Base-by-base conservation (phyloP, 768 basidiomycete species). In the Phlegmacium glaucopus region DNA sequence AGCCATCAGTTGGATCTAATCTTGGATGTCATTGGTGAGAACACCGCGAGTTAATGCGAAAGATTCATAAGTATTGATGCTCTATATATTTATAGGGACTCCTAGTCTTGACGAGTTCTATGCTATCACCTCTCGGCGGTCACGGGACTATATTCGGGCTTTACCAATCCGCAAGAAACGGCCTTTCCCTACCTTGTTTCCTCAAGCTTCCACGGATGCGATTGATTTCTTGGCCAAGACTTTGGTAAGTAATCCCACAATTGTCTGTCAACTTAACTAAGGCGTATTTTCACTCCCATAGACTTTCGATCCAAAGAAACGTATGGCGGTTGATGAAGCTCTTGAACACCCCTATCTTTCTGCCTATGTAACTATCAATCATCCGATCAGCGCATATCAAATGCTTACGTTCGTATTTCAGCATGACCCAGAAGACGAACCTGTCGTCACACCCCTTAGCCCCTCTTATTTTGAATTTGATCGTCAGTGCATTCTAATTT, bases 401-500 rank as follows among this genome's bases (percentile, higher is more conserved):
- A 35, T 57, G 51, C 16, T 50, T 18, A 45, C 49, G 41, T 17
- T 50, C 46, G 49, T 35, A 39, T 52, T 26, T 45, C 39, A 87
- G 83, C 89, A 92, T 56, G 91, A 93, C 61, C 84, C 92, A 2
- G 86, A 90, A 45, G 94, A 96, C 61, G 94, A 96, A 60, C 94
- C 94, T 2, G 72, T 72, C 25, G 85, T 87, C n/a, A 74, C 80
- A 35, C 84, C 89, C 9, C 77, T 96, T 38, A 85, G 84, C 59
- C 82, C 90, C 0, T 77, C 80, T 38, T 96, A 94, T 68, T 96
- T 96, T 65, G 87, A 92, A 56, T 95, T 94, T 59, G 93, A 96
- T 64, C 72, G 82, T 87, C 60, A 65, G 84, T 66, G 32, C 34
- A n/a, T 29, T 16, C 12, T 29, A 12, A 18, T 22, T 34, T 32